phyloP scores from a whole-genome alignment of 305 asterid genomes.

The Plantago coronopus region DNA sequence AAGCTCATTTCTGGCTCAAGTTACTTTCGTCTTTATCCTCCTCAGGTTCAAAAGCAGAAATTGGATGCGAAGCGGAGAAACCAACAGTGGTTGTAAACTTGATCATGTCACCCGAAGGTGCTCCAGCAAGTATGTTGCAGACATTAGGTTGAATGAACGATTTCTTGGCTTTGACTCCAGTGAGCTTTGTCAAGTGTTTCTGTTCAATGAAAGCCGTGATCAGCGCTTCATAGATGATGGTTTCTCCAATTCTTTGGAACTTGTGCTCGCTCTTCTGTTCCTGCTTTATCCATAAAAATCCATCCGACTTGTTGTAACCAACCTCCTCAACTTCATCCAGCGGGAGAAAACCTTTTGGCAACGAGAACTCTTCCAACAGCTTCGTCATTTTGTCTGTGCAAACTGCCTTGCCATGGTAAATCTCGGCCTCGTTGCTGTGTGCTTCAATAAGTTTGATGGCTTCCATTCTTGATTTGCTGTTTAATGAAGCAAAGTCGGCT shows the following conservation, averaged over 20 bases:
- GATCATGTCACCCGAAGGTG: slow-evolving; percentile 25
- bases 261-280: slow-evolving; percentile 29
- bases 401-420: slow-evolving; percentile 28
- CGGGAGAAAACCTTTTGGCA: slow-evolving; percentile 38
- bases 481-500: too few relatives aligned
- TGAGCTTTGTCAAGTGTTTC: slow-evolving; percentile 25
- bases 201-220: slow-evolving; percentile 32
- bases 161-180: slow-evolving; percentile 35
- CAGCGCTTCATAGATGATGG: slow-evolving; percentile 26
- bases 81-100: slow-evolving; percentile 27
- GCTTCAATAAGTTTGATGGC: slow-evolving; percentile 24
- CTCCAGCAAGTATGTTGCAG: slow-evolving; percentile 22
- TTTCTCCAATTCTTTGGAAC: slow-evolving; percentile 32
- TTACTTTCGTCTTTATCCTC: not conserved
- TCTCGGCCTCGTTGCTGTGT: slow-evolving; percentile 38
- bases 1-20: slow-evolving; percentile 1
- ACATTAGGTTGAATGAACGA: slow-evolving; percentile 19
- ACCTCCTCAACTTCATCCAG: slow-evolving; percentile 32
- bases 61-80: not conserved
- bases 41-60: slow-evolving; percentile 7
- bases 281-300: slow-evolving; percentile 44
- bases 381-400: slow-evolving; percentile 31
- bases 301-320: slow-evolving; percentile 29
- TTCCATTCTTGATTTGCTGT: not conserved
- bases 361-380: slow-evolving; percentile 26